These are phyloP conservation scores for Gynostemma pentaphyllum DNA, from an alignment of 306 rosid genomes.

Conservation along the genomic window DNA sequence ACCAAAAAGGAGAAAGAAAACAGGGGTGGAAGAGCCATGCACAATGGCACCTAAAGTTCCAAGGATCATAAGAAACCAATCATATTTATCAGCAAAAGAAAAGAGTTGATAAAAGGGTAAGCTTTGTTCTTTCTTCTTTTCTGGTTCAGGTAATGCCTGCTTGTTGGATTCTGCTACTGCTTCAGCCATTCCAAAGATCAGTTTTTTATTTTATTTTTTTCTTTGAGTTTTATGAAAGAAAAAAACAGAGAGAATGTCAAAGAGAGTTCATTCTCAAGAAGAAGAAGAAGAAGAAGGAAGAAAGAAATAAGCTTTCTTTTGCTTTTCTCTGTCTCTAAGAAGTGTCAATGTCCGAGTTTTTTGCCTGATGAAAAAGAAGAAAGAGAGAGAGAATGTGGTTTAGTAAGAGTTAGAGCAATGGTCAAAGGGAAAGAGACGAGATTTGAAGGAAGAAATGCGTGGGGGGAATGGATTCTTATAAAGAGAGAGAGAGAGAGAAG, in stretches of 20 bases:
- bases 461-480: slow-evolving; percentile 4
- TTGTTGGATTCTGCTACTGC: slow-evolving; percentile 14
- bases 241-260: not conserved
- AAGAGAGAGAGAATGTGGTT: not conserved
- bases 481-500: slow-evolving; percentile 7
- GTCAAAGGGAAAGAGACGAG: slow-evolving; percentile 8
- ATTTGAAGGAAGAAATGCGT: slow-evolving; percentile 5
- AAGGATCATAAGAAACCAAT: slow-evolving; percentile 53
- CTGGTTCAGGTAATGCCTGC: slow-evolving; percentile 76
- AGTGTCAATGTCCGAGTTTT: slow-evolving; percentile 4
- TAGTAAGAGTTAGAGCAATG: not conserved
- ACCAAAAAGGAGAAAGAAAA: slow-evolving; percentile 88
- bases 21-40: slow-evolving; percentile 98
- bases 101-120: slow-evolving; percentile 79
- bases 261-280: not conserved
- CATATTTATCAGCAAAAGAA: slow-evolving; percentile 83
- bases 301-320: not conserved
- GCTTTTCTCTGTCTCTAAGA: not conserved
- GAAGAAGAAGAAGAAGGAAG: slow-evolving; percentile 1
- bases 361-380: not conserved
- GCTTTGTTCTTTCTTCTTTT: slow-evolving; percentile 93
- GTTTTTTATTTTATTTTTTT: not conserved
- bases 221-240: not conserved
- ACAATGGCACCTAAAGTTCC: slow-evolving; percentile 85
- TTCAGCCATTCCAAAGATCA: slow-evolving; percentile 9